phyloP scores from a whole-genome alignment of 2,329 filamentous ascomycete species.

The Sporothrix dimorphospora region DNA sequence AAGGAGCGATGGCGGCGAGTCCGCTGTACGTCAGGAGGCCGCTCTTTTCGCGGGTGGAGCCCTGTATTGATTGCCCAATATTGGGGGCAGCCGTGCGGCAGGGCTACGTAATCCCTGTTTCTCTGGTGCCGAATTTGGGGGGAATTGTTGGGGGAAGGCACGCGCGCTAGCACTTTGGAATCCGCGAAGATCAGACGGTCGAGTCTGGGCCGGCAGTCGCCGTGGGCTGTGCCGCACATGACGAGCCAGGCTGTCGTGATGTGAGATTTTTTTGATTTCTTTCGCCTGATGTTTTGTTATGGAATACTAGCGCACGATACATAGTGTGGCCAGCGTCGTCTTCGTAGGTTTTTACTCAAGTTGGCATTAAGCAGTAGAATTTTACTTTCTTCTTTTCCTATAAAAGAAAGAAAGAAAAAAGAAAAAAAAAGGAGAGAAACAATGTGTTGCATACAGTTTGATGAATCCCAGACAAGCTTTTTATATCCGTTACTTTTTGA shows the following conservation, averaged over 20 bases:
- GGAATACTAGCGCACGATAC: background rate
- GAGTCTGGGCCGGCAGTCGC: conserved; percentile 16
- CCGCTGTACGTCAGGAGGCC: background rate
- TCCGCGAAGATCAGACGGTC: background rate
- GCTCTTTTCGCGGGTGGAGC: background rate
- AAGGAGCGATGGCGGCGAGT: conserved; percentile 5
- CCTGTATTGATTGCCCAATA: background rate
- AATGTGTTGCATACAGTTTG: too few relatives aligned
- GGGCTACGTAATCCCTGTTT: background rate
- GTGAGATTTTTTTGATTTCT: background rate
- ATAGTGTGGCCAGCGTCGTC: background rate
- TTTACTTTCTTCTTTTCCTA: background rate
- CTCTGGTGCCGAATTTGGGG: background rate
- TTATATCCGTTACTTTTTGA: background rate
- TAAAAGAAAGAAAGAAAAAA: background rate
- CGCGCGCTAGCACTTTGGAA: background rate
- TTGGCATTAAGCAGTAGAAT: too few relatives aligned
- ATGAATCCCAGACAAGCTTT: too few relatives aligned
- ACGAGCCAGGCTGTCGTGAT: background rate
- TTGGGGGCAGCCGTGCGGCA: background rate
- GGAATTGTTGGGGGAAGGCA: conserved; percentile 9
- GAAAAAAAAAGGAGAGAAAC: background rate
- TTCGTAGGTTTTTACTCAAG: background rate
- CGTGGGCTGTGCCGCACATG: conserved; percentile 2
- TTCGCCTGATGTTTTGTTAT: background rate